phyloP scores from a whole-genome alignment of 257 asterid genomes.

The Plantago ovata region DNA sequence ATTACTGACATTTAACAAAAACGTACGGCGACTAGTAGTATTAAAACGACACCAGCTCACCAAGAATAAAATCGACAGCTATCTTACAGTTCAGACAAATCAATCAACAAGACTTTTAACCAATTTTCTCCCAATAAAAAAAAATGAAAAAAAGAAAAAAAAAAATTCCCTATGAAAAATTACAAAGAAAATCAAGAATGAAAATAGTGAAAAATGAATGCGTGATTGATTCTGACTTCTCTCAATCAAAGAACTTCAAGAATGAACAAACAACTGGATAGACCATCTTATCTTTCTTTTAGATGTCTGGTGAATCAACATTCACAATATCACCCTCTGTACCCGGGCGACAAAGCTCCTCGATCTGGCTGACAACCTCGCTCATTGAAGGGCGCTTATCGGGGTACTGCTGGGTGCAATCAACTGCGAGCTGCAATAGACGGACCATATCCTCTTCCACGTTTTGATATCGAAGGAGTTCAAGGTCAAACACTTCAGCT shows the following conservation, averaged over 20 bases:
- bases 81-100: constrained; percentile 34
- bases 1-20: no score
- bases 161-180: not conserved
- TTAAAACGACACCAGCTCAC: constrained; percentile 28
- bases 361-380: constrained; percentile 38
- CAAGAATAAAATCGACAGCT: constrained; percentile 22
- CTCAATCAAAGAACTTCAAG: constrained; percentile 35
- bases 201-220: constrained; percentile 12
- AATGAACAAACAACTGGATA: constrained; percentile 33
- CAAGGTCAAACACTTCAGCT: constrained; percentile 51
- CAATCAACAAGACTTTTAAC: constrained; percentile 7
- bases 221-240: constrained; percentile 17
- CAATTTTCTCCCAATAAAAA: constrained; percentile 10
- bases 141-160: not conserved
- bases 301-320: constrained; percentile 4
- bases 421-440: constrained; percentile 56
- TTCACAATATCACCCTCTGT: constrained; percentile 19
- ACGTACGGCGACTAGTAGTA: no score
- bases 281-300: constrained; percentile 3
- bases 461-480: constrained; percentile 55
- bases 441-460: constrained; percentile 70
- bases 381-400: constrained; percentile 53
- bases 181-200: constrained; percentile 16
- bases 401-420: constrained; percentile 53
- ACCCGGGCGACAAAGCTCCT: constrained; percentile 36